Conservation (phyloP, 305 asterid genomes). For the Stenogyne calaminthoides region DNA sequence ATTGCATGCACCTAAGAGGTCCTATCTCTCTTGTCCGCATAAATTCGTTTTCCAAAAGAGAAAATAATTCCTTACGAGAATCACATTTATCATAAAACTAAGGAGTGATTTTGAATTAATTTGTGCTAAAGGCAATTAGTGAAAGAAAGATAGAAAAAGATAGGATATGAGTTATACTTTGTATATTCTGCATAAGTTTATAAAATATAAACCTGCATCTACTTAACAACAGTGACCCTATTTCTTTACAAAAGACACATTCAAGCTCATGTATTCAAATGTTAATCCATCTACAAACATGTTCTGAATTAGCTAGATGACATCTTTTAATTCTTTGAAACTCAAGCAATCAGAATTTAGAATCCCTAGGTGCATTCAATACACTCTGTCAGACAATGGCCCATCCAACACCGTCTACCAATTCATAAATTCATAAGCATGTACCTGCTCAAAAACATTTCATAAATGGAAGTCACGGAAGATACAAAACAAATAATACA, state of each 20-base stretch:
- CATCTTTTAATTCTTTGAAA: conserved; percentile 1
- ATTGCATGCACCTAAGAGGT: background rate
- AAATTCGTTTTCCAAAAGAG: background rate
- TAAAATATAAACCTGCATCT: background rate
- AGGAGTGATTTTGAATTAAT: background rate
- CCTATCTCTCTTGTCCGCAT: background rate
- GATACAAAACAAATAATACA: conserved; percentile 10
- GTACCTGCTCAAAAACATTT: conserved; percentile 4
- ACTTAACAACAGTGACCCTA: background rate
- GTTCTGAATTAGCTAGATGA: conserved; percentile 6
- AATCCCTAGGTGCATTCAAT: conserved; percentile 1
- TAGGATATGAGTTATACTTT: background rate
- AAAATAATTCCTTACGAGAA: background rate
- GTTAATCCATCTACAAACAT: background rate
- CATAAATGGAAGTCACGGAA: conserved; percentile 2
- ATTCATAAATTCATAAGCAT: conserved; percentile 10
- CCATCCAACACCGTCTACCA: conserved; percentile 18
- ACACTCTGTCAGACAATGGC: conserved; percentile 5
- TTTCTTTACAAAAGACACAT: background rate
- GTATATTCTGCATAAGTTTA: conserved; percentile 1
- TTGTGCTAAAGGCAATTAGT: background rate
- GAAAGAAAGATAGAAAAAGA: background rate
- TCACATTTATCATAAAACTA: background rate
- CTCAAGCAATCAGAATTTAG: background rate
- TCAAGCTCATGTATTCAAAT: background rate